Percentiles rank a stretch among this genome's conserved stretches.
These are phyloP conservation scores for Plantago ovata DNA, from an alignment of 257 asterid species.

Conservation along the genomic window DNA sequence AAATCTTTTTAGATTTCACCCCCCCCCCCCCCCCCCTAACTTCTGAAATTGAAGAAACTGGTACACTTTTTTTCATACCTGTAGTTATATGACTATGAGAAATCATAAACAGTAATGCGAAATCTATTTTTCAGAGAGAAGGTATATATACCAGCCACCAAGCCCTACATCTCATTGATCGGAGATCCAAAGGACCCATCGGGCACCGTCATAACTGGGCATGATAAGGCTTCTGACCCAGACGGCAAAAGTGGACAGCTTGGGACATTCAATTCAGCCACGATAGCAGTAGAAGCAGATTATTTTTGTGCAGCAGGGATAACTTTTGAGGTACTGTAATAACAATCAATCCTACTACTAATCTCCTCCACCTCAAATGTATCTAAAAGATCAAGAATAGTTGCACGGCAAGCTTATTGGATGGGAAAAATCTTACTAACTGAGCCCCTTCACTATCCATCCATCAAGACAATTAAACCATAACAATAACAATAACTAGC, in stretches of 20 bases:
- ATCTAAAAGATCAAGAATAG: background rate
- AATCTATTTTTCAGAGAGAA: constrained; percentile 46
- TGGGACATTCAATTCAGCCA: constrained; percentile 53
- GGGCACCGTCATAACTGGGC: constrained; percentile 48
- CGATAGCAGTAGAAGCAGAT: constrained; percentile 49
- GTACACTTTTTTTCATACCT: background rate
- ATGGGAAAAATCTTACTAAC: too few species aligned
- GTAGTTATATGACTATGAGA: background rate
- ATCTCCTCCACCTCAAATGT: background rate
- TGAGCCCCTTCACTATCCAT: too few species aligned
- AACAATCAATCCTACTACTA: background rate
- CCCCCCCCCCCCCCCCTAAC: too few species aligned
- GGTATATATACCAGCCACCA: constrained; percentile 45
- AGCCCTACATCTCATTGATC: constrained; percentile 58
- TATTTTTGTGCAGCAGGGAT: constrained; percentile 56
- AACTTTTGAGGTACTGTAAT: constrained; percentile 51
- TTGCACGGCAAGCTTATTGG: too few species aligned
- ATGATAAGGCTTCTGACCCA: constrained; percentile 51
- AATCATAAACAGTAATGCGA: background rate
- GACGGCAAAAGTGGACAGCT: constrained; percentile 20
- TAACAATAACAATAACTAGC: too few species aligned
- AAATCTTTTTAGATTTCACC: too few species aligned
- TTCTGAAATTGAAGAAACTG: background rate
- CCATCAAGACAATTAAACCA: too few species aligned
- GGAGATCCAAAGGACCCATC: constrained; percentile 32